These are phyloP conservation scores for Elsinoe perseae DNA, from an alignment of 2,329 filamentous ascomycete genomes.

Conservation along the genomic window DNA sequence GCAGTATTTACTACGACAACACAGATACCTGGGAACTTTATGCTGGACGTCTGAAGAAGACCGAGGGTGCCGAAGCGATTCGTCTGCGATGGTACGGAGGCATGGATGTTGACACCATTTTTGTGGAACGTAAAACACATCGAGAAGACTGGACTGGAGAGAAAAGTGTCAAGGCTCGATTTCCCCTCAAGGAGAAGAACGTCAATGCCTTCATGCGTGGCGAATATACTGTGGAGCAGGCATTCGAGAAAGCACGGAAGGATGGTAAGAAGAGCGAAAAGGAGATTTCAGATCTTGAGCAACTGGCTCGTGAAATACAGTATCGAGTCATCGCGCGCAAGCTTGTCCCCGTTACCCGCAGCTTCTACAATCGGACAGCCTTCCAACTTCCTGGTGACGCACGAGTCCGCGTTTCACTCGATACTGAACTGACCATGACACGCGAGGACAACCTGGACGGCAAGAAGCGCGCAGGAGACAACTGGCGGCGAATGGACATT, in stretches of 20 bases:
- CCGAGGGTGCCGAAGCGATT: conserved; percentile 92
- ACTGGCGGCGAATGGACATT: conserved; percentile 96
- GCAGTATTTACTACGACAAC: conserved; percentile 98
- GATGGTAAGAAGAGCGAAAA: conserved; percentile 91
- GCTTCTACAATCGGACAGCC: conserved; percentile 96
- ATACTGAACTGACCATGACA: conserved; percentile 91
- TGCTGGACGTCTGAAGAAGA: conserved; percentile 90
- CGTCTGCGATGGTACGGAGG: conserved; percentile 95
- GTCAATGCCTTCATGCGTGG: conserved; percentile 85
- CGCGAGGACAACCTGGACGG: conserved; percentile 94
- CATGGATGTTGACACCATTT: conserved; percentile 91
- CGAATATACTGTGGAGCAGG: conserved; percentile 71
- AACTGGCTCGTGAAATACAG: conserved; percentile 83
- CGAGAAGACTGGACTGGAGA: conserved; percentile 98
- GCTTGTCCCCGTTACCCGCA: conserved; percentile 81
- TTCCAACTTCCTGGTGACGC: conserved; percentile 97
- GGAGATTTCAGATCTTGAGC: conserved; percentile 84
- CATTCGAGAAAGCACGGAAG: conserved; percentile 95
- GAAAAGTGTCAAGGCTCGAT: conserved; percentile 96
- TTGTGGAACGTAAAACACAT: conserved; percentile 96
- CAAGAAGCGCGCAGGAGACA: conserved; percentile 64
- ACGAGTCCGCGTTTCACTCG: conserved; percentile 89
- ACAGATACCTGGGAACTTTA: conserved; percentile 90
- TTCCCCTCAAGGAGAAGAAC: conserved; percentile 93
- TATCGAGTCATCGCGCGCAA: conserved; percentile 84